Evolutionary conservation across 2,329 filamentous ascomycete species (phyloP), one percentile per base, ranked within the genome.

Genomic region (Orbilia javanica): DNA sequence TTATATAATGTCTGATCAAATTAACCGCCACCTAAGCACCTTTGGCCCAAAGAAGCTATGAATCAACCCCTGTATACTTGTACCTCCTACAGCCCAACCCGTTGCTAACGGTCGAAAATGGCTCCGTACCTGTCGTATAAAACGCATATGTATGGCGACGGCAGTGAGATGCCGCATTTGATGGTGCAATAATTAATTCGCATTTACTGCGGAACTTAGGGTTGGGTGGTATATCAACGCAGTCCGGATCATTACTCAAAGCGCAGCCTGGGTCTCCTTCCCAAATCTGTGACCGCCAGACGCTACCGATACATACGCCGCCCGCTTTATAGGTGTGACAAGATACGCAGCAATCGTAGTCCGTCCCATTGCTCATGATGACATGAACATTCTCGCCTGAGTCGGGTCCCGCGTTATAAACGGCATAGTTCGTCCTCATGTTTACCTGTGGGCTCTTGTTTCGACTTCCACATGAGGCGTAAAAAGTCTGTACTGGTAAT

Each of bases 341-440:
- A 2, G 22, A 3, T 27, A 67, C 60, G 20, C 70, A 73, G 20
- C 70, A 73, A 22, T 73, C 62, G 27, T 73, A 67, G 0, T 39
- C 50, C 4, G 48, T 60, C 4, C 50, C 62, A 20, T 73, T 73
- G 20, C 34, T 48, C 11, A 63, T 11, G 8, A 20, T 53, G 10
- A 46, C 63, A 8, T 13, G n/a, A 25, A 68, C 63, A 8, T 15
- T 3, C 22, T 66, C 69, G 27, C 46, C 60, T 4, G 25, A 15
- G 10, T 46, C 46, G 3, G 55, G 44, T 4, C 63, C 53, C 4
- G 18, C 22, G 2, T 52, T 13, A 2, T n/a, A 39, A 25, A 36
- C 70, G 10, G 44, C 29, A 15, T 18, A 44, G 1, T 7, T 13
- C 10, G 18, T 36, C 22, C 20, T 18, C 1, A 27, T 3, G 6